Evolutionary conservation across 495 filamentous ascomycete genomes (phyloP).

Genomic region (Talaromyces wortmannii): DNA sequence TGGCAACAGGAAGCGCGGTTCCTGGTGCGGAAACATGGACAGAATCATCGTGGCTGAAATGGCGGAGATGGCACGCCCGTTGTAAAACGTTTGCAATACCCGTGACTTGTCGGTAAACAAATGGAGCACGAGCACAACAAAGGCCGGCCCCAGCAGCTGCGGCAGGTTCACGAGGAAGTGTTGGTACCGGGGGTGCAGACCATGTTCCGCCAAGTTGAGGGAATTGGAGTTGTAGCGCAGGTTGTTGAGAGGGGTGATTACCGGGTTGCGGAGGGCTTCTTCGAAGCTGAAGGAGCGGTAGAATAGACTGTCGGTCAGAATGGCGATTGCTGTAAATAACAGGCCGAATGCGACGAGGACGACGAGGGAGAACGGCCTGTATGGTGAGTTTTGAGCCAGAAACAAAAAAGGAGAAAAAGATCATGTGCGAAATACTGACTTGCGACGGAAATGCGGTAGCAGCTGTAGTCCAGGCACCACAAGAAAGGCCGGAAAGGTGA

Average conservation of each 20-base stretch:
- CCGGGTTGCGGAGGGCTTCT: constrained; percentile 48
- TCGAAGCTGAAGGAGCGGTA: constrained; percentile 55
- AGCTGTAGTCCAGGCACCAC: constrained; percentile 73
- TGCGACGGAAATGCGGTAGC: constrained; percentile 75
- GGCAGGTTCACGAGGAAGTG: constrained; percentile 82
- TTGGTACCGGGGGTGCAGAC: constrained; percentile 86
- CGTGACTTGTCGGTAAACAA: constrained; percentile 26
- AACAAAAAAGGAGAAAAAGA: background rate
- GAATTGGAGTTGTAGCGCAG: constrained; percentile 75
- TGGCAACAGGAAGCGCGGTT: constrained; percentile 89
- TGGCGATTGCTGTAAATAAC: constrained; percentile 60
- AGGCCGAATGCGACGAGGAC: constrained; percentile 52
- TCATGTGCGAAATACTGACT: constrained; percentile 41
- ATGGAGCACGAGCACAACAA: constrained; percentile 55
- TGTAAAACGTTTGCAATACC: constrained; percentile 5
- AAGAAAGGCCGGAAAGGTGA: constrained; percentile 92
- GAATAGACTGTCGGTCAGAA: constrained; percentile 77
- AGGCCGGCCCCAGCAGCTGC: constrained; percentile 83
- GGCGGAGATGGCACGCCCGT: constrained; percentile 56
- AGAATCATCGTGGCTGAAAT: constrained; percentile 73
- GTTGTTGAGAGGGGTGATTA: constrained; percentile 89
- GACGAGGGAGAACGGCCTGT: constrained; percentile 62
- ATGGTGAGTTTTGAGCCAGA: constrained; percentile 8
- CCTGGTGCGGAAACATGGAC: constrained; percentile 86
- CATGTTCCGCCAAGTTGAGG: constrained; percentile 79